These are phyloP conservation scores for Russula virescens DNA, from an alignment of 768 basidiomycete species.

Conservation along the genomic window DNA sequence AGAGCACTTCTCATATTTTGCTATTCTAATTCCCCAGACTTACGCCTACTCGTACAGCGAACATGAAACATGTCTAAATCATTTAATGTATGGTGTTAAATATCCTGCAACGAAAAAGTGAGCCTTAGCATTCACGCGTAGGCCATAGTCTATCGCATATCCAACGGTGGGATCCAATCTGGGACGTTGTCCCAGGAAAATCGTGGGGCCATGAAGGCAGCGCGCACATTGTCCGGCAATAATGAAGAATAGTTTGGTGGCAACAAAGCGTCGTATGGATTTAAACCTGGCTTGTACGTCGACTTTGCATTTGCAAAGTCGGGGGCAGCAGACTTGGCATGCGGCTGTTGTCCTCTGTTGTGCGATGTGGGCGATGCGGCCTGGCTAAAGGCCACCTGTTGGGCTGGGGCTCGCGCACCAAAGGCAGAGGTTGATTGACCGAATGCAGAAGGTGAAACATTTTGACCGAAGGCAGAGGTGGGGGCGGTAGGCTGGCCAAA, in stretches of 20 bases:
- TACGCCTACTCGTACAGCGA: slow-evolving; percentile 1
- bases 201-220: slow-evolving; percentile 49
- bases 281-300: slow-evolving; percentile 39
- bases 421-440: slow-evolving; percentile 44
- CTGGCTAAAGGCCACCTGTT: slow-evolving; percentile 5
- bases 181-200: slow-evolving; percentile 61
- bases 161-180: slow-evolving; percentile 63
- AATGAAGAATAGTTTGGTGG: slow-evolving; percentile 51
- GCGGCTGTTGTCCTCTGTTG: slow-evolving; percentile 17
- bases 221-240: slow-evolving; percentile 43
- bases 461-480: slow-evolving; percentile 44
- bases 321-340: slow-evolving; percentile 23
- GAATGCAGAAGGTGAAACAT: slow-evolving; percentile 42
- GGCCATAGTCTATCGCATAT: slow-evolving; percentile 41
- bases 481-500: slow-evolving; percentile 34
- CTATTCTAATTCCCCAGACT: neutral
- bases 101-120: neutral
- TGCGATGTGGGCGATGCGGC: slow-evolving; percentile 13
- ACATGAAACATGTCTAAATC: slow-evolving; percentile 1
- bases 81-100: slow-evolving; percentile 2
- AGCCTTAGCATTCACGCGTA: neutral
- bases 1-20: neutral
- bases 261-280: slow-evolving; percentile 50
- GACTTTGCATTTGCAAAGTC: slow-evolving; percentile 32
- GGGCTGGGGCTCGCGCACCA: slow-evolving; percentile 25